Conservation (phyloP, 2,329 filamentous ascomycete species). For the Daldinia eschscholtzii region DNA sequence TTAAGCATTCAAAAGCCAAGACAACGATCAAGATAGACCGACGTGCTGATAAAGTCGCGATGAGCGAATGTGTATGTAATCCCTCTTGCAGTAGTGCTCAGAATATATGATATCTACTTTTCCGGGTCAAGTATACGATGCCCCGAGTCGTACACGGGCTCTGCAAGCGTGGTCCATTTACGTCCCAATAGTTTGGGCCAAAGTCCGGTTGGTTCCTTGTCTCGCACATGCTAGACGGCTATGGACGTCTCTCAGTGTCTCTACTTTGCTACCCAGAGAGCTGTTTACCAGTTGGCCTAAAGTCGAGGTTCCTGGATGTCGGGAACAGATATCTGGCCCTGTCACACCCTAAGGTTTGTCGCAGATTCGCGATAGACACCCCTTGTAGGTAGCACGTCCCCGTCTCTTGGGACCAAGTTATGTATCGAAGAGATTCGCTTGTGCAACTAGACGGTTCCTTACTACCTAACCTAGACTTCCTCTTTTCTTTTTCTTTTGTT, state of each 20-base stretch:
- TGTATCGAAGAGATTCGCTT: constrained; percentile 29
- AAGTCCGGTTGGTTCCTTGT: constrained; percentile 43
- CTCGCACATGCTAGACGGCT: constrained; percentile 41
- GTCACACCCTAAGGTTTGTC: constrained; percentile 42
- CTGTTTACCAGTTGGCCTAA: constrained; percentile 28
- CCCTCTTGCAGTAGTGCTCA: constrained; percentile 2
- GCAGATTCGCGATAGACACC: constrained; percentile 45
- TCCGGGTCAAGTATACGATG: constrained; percentile 8
- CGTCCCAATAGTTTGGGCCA: constrained; percentile 43
- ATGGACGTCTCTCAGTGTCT: constrained; percentile 34
- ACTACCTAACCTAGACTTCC: background rate
- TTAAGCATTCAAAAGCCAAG: background rate
- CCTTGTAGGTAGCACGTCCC: constrained; percentile 42
- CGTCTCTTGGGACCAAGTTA: constrained; percentile 40
- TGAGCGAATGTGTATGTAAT: constrained; percentile 3
- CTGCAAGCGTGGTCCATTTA: constrained; percentile 31
- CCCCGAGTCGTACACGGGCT: constrained; percentile 27
- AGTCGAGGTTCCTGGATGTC: constrained; percentile 40
- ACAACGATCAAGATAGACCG: background rate
- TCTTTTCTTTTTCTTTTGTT: background rate
- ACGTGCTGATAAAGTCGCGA: background rate
- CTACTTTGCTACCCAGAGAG: constrained; percentile 28
- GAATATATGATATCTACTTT: constrained; percentile 15
- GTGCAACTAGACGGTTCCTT: constrained; percentile 23
- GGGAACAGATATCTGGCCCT: constrained; percentile 37